phyloP scores from a whole-genome alignment of 2,329 filamentous ascomycete genomes.

The Hymenoscyphus scutula region DNA sequence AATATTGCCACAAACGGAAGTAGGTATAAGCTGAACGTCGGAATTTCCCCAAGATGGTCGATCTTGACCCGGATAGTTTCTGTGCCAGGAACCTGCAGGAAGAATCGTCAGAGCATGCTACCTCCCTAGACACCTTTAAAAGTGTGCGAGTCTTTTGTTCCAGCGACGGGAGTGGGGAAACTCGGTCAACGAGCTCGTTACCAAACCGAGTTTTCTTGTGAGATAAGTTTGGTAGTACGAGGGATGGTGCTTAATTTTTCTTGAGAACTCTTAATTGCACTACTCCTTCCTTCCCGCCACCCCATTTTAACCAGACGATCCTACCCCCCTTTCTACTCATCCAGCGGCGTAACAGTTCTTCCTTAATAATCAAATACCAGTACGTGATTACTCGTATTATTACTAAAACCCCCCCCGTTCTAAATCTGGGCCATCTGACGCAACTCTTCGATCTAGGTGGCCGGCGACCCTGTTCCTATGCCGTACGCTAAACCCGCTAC shows the following conservation, averaged over 20 bases:
- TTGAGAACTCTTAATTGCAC: too few species aligned
- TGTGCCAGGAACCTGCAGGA: neutral
- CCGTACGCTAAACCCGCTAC: neutral
- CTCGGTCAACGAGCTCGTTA: too few species aligned
- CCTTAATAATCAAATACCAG: neutral
- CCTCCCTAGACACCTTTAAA: neutral
- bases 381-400: neutral
- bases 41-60: neutral
- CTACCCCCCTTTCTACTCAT: neutral
- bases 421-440: neutral
- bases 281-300: too few species aligned
- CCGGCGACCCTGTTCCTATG: neutral
- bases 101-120: neutral
- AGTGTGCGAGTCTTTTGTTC: neutral
- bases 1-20: neutral
- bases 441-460: neutral
- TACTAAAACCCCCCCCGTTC: neutral
- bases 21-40: neutral
- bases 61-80: neutral
- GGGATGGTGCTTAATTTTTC: too few species aligned
- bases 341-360: neutral
- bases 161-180: neutral
- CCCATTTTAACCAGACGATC: neutral
- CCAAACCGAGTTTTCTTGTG: too few species aligned
- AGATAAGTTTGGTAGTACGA: too few species aligned